Percentiles rank a stretch among this genome's conserved stretches.
These are phyloP conservation scores for Capsicum chinense DNA, from an alignment of 257 asterid species.

Conservation along the genomic window DNA sequence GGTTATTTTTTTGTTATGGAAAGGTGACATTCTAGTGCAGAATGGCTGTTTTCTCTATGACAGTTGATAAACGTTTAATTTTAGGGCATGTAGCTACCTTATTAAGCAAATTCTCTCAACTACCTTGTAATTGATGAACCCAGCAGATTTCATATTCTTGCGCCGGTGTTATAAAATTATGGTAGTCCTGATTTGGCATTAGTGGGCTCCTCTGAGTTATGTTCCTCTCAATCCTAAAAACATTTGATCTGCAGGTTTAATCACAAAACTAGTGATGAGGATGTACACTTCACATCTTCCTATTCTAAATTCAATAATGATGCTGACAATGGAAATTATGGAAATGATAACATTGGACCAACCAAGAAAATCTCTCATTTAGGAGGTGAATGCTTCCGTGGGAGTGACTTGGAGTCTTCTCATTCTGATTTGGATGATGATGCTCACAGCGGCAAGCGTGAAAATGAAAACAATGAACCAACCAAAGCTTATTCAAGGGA, in stretches of 20 bases:
- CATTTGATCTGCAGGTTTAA: constrained; percentile 67
- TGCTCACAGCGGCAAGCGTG: constrained; percentile 38
- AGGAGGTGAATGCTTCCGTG: constrained; percentile 39
- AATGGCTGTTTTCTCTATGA: not conserved
- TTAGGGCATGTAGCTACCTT: not conserved
- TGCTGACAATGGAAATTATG: constrained; percentile 38
- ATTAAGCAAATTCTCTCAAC: not conserved
- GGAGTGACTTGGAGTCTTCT: constrained; percentile 54
- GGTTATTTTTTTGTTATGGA: not conserved
- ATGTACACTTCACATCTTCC: constrained; percentile 84
- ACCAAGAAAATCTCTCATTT: constrained; percentile 38
- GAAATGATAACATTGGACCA: constrained; percentile 40
- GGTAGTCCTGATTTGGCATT: not conserved
- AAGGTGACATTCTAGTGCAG: not conserved
- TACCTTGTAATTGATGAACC: not conserved
- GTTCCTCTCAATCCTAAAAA: constrained; percentile 31
- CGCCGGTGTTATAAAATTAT: not conserved
- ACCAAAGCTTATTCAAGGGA: constrained; percentile 42
- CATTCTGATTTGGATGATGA: constrained; percentile 59
- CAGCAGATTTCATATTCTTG: not conserved
- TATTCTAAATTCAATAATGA: constrained; percentile 57
- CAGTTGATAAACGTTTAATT: not conserved
- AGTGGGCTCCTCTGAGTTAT: not conserved
- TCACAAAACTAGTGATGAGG: constrained; percentile 93
- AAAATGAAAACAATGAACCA: constrained; percentile 42